Base-by-base conservation (phyloP, 2,329 filamentous ascomycete genomes). In the Helminthosporium solani region DNA sequence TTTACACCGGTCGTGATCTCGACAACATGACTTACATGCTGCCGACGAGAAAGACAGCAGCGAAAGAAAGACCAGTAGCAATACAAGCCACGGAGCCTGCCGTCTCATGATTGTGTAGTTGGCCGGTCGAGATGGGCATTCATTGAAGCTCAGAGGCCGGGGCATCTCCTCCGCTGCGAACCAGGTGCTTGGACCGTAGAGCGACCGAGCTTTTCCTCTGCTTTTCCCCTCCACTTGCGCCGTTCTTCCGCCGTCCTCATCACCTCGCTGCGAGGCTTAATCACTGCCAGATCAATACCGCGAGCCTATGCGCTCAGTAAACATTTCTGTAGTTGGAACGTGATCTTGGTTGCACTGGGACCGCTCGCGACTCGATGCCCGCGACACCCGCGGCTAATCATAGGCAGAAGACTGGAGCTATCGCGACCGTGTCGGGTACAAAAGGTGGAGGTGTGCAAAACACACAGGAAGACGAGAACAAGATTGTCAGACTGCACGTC, bases 401-500 rank as follows among this genome's bases (percentile, higher is more conserved):
- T 45, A 23, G 44, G 36, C 40, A 47, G 27, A 41, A 45, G 46
- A 38, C 47, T 47, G 44, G 28, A 42, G 37, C 70, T 43, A 64
- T 62, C 36, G 70, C 67, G 16, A 69, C 72, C 12, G 66, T 68
- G 20, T 64, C 70, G 43, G 70, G 65, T 35, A 65, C 69, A 42
- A 46, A 47, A 27, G 42, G 21, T 46, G 40, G 47, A 54, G 52
- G 19, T 33, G 37, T 52, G 46, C 52, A 49, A 42, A 28, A 47
- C 33, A 15, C 46, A 12, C 49, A 51, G 21, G 44, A 41, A 16
- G 54, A 58, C 49, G 47, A 57, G 25, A 46, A 53, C 35, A 61
- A 52, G 46, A 46, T 61, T 15, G 66, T 72, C 38, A 82, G 90
- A 58, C 81, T 99, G 42, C 90, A 99, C 73, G 94, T 99, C 60